Percentiles rank a stretch among this genome's conserved stretches.
phyloP scores from a whole-genome alignment of 2,329 filamentous ascomycete species.

The Exserohilum rostratum region DNA sequence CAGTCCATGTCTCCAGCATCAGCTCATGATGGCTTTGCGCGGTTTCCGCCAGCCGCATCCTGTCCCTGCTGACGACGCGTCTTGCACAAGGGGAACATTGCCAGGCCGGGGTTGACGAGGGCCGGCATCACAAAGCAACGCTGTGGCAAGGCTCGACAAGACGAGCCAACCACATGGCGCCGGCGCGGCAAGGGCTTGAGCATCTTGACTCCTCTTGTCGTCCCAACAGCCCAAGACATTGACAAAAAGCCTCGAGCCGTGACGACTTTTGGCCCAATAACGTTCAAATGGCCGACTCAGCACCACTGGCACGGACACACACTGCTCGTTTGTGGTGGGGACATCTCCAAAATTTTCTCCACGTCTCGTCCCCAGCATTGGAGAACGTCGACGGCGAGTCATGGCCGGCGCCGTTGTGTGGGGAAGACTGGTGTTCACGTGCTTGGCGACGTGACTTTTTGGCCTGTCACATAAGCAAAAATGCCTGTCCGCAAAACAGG shows the following conservation, averaged over 20 bases:
- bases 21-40: neutral
- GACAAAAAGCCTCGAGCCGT: slow-evolving; percentile 8
- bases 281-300: neutral
- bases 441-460: neutral
- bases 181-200: slow-evolving; percentile 12
- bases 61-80: neutral
- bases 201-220: slow-evolving; percentile 13
- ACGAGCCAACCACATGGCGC: slow-evolving; percentile 6
- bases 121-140: neutral
- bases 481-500: neutral
- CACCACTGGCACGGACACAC: slow-evolving; percentile 1
- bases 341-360: slow-evolving; percentile 13
- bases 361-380: slow-evolving; percentile 3
- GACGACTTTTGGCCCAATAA: slow-evolving; percentile 2
- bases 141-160: slow-evolving; percentile 4
- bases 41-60: neutral
- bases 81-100: neutral
- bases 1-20: neutral
- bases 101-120: neutral
- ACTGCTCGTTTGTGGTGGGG: slow-evolving; percentile 3
- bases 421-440: slow-evolving; percentile 6
- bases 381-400: neutral
- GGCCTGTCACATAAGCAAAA: neutral
- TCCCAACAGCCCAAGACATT: slow-evolving; percentile 11
- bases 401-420: neutral